These are phyloP conservation scores for Basidiobolus meristosporus DNA, from an alignment of 371 early-diverging fungal genomes.

Conservation along the genomic window DNA sequence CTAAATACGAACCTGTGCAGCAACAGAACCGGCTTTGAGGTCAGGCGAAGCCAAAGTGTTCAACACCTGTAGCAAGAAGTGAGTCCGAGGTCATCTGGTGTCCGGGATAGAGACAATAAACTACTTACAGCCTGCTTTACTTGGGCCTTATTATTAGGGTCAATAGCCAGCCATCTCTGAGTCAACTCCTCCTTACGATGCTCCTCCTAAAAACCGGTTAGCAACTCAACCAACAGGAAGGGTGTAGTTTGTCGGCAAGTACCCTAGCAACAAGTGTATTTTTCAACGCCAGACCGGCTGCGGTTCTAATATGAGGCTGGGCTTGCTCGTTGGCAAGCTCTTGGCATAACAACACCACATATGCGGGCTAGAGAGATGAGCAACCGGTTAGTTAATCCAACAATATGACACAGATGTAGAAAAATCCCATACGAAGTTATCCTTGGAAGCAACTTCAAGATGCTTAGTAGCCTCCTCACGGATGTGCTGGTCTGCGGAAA, in stretches of 20 bases:
- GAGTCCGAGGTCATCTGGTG: not conserved
- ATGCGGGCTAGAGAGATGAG: slow-evolving; percentile 32
- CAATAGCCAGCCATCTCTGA: slow-evolving; percentile 50
- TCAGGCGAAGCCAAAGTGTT: slow-evolving; percentile 44
- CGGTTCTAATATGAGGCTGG: slow-evolving; percentile 34
- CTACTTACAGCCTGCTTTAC: slow-evolving; percentile 29
- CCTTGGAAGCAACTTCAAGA: slow-evolving; percentile 46
- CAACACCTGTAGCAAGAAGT: slow-evolving; percentile 23
- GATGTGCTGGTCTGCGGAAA: slow-evolving; percentile 17
- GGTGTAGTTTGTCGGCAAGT: slow-evolving; percentile 5
- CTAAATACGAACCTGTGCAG: slow-evolving; percentile 33
- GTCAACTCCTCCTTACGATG: slow-evolving; percentile 39
- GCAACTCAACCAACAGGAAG: slow-evolving; percentile 3
- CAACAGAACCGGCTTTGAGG: slow-evolving; percentile 38
- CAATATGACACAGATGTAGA: not conserved
- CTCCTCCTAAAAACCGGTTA: slow-evolving; percentile 25
- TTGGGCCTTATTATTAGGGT: slow-evolving; percentile 15
- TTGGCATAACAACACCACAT: slow-evolving; percentile 50
- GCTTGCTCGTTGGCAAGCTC: slow-evolving; percentile 62
- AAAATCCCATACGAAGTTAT: slow-evolving; percentile 51
- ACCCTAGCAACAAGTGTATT: slow-evolving; percentile 77
- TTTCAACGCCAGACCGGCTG: slow-evolving; percentile 83
- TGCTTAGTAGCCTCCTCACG: slow-evolving; percentile 64
- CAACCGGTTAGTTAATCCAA: not conserved
- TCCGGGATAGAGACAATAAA: not conserved